Conservation (phyloP, 2,329 filamentous ascomycete species). For the Fusarium duplospermum region DNA sequence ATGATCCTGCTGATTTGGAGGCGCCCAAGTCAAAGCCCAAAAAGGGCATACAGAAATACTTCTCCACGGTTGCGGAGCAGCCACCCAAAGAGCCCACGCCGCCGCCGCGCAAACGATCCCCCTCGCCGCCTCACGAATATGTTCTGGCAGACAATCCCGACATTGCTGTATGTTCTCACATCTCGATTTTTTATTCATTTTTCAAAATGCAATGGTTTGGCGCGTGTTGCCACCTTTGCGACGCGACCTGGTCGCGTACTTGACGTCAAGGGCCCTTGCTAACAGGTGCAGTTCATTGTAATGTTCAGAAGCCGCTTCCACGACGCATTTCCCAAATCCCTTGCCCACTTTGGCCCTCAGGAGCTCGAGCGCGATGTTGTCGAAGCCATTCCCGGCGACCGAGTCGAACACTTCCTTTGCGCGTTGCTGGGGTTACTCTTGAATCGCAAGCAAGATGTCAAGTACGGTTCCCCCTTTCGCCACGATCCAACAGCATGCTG, state of each 20-base stretch:
- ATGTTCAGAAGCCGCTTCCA: slow-evolving; percentile 97
- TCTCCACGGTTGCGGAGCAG: slow-evolving; percentile 66
- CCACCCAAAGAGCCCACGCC: slow-evolving; percentile 70
- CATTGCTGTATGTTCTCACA: slow-evolving; percentile 84
- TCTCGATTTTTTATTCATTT: not conserved
- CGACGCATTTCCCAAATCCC: slow-evolving; percentile 87
- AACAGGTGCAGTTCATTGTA: slow-evolving; percentile 83
- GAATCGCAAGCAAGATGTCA: slow-evolving; percentile 98
- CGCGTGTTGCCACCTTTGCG: slow-evolving; percentile 53
- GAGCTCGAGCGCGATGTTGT: slow-evolving; percentile 91
- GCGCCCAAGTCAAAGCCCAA: slow-evolving; percentile 60
- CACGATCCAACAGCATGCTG: slow-evolving; percentile 13
- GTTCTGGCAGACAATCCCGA: slow-evolving; percentile 90
- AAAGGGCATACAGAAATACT: slow-evolving; percentile 74
- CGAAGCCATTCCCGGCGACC: slow-evolving; percentile 81
- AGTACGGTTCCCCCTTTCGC: slow-evolving; percentile 70
- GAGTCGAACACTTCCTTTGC: slow-evolving; percentile 89
- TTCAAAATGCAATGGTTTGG: slow-evolving; percentile 44
- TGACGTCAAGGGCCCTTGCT: slow-evolving; percentile 48
- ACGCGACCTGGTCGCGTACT: slow-evolving; percentile 67
- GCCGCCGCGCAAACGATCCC: slow-evolving; percentile 80
- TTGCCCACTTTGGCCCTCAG: slow-evolving; percentile 92
- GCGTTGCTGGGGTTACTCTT: slow-evolving; percentile 87
- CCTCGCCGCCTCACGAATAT: slow-evolving; percentile 91
- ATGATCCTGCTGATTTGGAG: slow-evolving; percentile 54